Percentiles rank a stretch among this genome's conserved stretches.
Evolutionary conservation across 176 grass and related monocot genomes (phyloP).

Genomic region (Aegilops umbellulata): DNA sequence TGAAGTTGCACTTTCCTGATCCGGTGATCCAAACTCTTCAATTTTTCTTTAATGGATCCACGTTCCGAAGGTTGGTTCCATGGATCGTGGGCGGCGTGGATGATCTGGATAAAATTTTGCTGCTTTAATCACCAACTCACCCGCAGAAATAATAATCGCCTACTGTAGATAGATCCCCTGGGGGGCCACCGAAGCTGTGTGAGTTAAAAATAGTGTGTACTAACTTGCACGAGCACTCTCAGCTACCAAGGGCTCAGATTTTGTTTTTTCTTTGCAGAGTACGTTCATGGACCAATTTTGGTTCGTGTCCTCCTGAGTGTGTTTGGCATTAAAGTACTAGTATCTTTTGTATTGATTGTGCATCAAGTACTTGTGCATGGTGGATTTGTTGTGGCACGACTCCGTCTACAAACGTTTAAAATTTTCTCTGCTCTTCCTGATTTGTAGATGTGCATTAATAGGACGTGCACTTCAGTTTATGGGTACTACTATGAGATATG

Average conservation of each 20-base stretch:
- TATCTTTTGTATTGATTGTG: neutral
- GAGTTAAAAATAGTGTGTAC: neutral
- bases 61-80: neutral
- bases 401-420: neutral
- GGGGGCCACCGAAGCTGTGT: neutral
- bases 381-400: neutral
- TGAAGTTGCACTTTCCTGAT: too few relatives aligned
- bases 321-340: too few relatives aligned
- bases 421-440: too few relatives aligned
- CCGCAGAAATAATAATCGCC: too few relatives aligned
- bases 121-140: neutral
- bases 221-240: neutral
- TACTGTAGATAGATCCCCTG: neutral
- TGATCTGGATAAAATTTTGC: neutral
- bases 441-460: too few relatives aligned
- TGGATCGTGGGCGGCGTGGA: neutral
- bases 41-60: too few relatives aligned
- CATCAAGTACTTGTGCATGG: neutral
- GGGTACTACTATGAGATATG: too few relatives aligned
- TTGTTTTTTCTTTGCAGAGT: too few relatives aligned
- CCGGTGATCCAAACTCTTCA: too few relatives aligned
- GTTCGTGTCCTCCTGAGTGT: neutral
- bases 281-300: neutral
- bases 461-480: too few relatives aligned
- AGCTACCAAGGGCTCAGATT: neutral